Conservation (phyloP, 2,329 filamentous ascomycete species). For the Calonectria henricotiae region DNA sequence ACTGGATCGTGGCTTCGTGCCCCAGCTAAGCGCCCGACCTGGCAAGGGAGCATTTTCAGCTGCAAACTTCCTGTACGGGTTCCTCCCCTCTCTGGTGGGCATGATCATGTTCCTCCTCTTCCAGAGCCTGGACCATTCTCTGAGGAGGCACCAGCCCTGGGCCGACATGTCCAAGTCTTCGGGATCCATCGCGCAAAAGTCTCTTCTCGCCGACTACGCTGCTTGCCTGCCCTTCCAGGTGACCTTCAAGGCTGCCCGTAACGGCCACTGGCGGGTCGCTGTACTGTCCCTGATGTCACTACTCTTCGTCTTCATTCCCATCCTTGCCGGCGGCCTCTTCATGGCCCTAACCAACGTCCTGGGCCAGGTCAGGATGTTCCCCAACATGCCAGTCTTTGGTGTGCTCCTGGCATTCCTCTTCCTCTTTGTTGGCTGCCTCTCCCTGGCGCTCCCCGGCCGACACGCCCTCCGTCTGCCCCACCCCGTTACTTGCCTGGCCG, state of each 20-base stretch:
- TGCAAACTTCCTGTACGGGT: constrained; percentile 90
- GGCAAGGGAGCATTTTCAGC: constrained; percentile 80
- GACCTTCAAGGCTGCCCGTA: constrained; percentile 71
- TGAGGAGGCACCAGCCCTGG: constrained; percentile 81
- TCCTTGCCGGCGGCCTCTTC: constrained; percentile 80
- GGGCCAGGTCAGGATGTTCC: constrained; percentile 75
- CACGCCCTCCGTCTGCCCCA: constrained; percentile 80
- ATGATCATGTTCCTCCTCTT: constrained; percentile 78
- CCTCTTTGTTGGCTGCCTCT: constrained; percentile 78
- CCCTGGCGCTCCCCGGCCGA: constrained; percentile 75
- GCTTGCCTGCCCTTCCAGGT: constrained; percentile 76
- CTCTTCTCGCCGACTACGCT: constrained; percentile 80
- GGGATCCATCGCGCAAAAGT: constrained; percentile 75
- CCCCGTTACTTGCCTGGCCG: constrained; percentile 79
- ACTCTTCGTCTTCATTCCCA: constrained; percentile 75
- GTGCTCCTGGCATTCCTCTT: constrained; percentile 81
- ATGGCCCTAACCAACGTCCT: constrained; percentile 77
- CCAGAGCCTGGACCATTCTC: constrained; percentile 76
- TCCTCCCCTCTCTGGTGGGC: constrained; percentile 79
- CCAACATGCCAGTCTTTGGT: constrained; percentile 82
- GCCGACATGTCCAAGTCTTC: constrained; percentile 72
- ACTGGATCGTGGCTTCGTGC: constrained; percentile 80
- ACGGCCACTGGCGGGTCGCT: constrained; percentile 78
- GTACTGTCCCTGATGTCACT: constrained; percentile 73
- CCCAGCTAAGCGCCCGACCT: constrained; percentile 76